These are phyloP conservation scores for Lentinula lateritia DNA, from an alignment of 768 basidiomycete species.

Conservation along the genomic window DNA sequence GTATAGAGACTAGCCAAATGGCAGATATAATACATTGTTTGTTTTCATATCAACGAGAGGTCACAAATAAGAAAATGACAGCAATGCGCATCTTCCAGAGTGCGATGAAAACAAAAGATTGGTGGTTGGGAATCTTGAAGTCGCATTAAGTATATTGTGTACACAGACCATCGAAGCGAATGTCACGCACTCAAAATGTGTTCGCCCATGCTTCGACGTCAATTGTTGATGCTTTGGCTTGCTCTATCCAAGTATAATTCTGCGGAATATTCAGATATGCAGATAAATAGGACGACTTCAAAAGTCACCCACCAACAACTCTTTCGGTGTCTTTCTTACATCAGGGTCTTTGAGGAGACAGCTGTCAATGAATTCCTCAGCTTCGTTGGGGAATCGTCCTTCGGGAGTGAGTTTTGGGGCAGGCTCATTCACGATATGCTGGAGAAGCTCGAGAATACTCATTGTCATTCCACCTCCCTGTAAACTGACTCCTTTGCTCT, in stretches of 20 bases:
- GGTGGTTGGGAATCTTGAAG: background rate
- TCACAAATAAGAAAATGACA: background rate
- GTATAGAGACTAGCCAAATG: background rate
- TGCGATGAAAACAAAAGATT: background rate
- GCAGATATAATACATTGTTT: conserved; percentile 4
- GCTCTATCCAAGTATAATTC: conserved; percentile 74
- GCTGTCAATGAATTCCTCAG: conserved; percentile 82
- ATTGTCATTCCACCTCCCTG: conserved; percentile 97
- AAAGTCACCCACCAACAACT: conserved; percentile 59
- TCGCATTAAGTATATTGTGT: background rate
- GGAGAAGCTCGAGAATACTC: conserved; percentile 94
- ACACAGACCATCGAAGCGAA: background rate
- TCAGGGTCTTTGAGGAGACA: conserved; percentile 91
- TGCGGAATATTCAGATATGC: conserved; percentile 18
- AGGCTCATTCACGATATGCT: conserved; percentile 98
- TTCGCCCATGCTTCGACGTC: conserved; percentile 80
- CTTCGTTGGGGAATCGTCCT: conserved; percentile 51
- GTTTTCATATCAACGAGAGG: background rate
- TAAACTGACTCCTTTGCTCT: conserved; percentile 88
- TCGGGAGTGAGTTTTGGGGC: conserved; percentile 75
- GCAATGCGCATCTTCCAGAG: background rate
- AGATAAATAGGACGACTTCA: too few relatives aligned
- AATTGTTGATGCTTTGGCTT: conserved; percentile 50
- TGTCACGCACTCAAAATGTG: conserved; percentile 44
- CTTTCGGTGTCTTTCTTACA: conserved; percentile 78